Base-by-base conservation (phyloP, 331 rosid genomes). In the Quercus tomentella region DNA sequence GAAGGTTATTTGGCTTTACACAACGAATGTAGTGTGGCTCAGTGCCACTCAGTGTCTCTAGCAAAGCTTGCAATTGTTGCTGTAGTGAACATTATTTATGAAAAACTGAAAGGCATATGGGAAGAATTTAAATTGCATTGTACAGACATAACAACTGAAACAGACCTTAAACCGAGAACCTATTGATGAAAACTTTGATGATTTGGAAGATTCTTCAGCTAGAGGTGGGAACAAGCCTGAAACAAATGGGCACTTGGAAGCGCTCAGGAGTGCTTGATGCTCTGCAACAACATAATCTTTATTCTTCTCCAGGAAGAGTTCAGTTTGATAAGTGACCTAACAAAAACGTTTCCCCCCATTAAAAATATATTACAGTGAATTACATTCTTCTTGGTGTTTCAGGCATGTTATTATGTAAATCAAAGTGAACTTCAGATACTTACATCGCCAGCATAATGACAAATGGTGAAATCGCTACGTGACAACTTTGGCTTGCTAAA, bases 11-110 rank as follows among this genome's bases (percentile, higher is more conserved):
- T 80, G 98, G 98, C 94, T 94, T 94, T 83, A 94, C 94, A 82
- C 98, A 94, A 65, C 98, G 97, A 76, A 94, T 86, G 80, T 94
- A 94, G 84, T 94, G 98, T 75, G 98, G 98, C 89, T 92, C 96
- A 18, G 97, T 94, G 56, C 92, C 92, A 86, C 78, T 92, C 71
- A 94, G 86, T 65, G 93, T 94, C 85, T 94, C 98, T 18, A 94
- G 94, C 84, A 94, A 84, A 80, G 98, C 17, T 88, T 90, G 96
- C 75, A 94, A 83, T 92, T 94, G 98, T 83, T 79, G 94, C 97
- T 94, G 88, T 58, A 79, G 72, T 69, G 79, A 41, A 56, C 23
- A 65, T 65, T n/a, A 74, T 57, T 72, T 72, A 73, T 71, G 55
- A 79, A 68, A 68, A 62, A 71, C 2, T 25, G 35, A 69, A 25